Conservation (phyloP, 2,329 filamentous ascomycete genomes). For the Alternaria longipes region DNA sequence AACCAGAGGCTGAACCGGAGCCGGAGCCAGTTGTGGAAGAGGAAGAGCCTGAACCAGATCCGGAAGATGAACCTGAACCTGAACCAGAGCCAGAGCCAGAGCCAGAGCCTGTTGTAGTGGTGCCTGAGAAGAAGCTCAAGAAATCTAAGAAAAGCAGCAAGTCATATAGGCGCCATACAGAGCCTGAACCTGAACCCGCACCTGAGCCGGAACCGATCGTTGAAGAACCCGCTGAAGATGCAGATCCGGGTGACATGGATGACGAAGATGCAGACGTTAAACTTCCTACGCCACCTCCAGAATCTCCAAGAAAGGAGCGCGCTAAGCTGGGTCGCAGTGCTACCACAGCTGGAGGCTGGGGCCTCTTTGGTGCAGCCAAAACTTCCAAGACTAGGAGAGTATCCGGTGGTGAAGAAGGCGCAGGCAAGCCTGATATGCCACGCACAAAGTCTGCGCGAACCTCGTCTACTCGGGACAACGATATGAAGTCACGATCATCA, state of each 20-base stretch:
- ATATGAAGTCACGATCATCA: slow-evolving; percentile 73
- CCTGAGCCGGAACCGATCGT: slow-evolving; percentile 35
- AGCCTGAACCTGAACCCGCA: slow-evolving; percentile 8
- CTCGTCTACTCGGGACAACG: slow-evolving; percentile 63
- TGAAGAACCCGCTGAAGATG: slow-evolving; percentile 31
- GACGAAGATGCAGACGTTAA: slow-evolving; percentile 41
- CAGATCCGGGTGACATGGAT: slow-evolving; percentile 36
- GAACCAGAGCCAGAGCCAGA: slow-evolving; percentile 21
- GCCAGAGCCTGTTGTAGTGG: slow-evolving; percentile 39
- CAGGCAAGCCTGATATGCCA: slow-evolving; percentile 54
- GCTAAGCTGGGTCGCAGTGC: slow-evolving; percentile 77
- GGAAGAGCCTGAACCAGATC: slow-evolving; percentile 39
- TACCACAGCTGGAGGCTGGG: slow-evolving; percentile 72
- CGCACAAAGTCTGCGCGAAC: slow-evolving; percentile 66
- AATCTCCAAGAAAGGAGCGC: slow-evolving; percentile 72
- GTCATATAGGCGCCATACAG: slow-evolving; percentile 32
- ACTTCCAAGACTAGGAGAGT: slow-evolving; percentile 50
- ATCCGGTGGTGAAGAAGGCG: slow-evolving; percentile 43
- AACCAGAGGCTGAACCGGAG: slow-evolving; percentile 28
- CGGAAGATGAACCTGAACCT: slow-evolving; percentile 21
- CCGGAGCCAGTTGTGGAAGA: slow-evolving; percentile 17
- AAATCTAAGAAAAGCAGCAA: slow-evolving; percentile 45
- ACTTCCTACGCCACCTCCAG: slow-evolving; percentile 60
- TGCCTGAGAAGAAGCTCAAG: slow-evolving; percentile 32
- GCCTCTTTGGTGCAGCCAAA: slow-evolving; percentile 66